These are phyloP conservation scores for Oryza glumipatula DNA, from an alignment of 176 grass and related monocot species.

Conservation along the genomic window DNA sequence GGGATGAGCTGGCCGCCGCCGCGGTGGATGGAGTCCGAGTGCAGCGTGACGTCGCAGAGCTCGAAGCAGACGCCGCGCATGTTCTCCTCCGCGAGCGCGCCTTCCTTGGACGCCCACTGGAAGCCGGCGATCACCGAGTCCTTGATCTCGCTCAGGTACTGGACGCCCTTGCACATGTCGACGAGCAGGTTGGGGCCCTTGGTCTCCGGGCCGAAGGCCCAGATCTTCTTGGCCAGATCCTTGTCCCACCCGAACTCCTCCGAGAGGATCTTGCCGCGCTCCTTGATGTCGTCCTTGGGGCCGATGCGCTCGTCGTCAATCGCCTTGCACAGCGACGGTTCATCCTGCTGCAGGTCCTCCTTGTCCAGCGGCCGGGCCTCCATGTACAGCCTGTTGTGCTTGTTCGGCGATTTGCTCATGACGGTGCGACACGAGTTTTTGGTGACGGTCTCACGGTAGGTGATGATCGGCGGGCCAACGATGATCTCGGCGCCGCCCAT, in stretches of 20 bases:
- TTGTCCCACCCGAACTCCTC: too few relatives aligned
- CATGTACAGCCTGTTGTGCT: not conserved
- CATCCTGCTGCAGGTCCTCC: too few relatives aligned
- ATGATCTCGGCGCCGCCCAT: slow-evolving; percentile 57
- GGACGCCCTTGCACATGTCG: not conserved
- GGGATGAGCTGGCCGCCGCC: not conserved
- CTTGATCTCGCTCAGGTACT: not conserved
- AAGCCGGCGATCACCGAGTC: not conserved
- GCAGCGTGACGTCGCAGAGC: not conserved
- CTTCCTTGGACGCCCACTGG: not conserved
- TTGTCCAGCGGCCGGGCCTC: not conserved
- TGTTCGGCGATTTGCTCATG: slow-evolving; percentile 12
- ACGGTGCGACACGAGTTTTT: slow-evolving; percentile 25
- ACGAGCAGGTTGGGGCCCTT: not conserved
- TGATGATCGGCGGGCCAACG: slow-evolving; percentile 23
- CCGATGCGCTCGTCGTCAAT: too few relatives aligned
- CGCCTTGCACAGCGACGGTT: too few relatives aligned
- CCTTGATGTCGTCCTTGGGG: too few relatives aligned
- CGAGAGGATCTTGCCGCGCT: too few relatives aligned
- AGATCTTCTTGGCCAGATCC: too few relatives aligned
- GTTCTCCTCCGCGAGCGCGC: not conserved
- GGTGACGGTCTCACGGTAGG: slow-evolving; percentile 32
- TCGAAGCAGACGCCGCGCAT: not conserved
- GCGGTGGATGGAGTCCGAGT: not conserved
- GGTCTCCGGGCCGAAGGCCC: too few relatives aligned